Percentiles rank a stretch among this genome's conserved stretches.
These are phyloP conservation scores for Fimicolochytrium jonesii DNA, from an alignment of 192 early-diverging fungal genomes.

Conservation along the genomic window DNA sequence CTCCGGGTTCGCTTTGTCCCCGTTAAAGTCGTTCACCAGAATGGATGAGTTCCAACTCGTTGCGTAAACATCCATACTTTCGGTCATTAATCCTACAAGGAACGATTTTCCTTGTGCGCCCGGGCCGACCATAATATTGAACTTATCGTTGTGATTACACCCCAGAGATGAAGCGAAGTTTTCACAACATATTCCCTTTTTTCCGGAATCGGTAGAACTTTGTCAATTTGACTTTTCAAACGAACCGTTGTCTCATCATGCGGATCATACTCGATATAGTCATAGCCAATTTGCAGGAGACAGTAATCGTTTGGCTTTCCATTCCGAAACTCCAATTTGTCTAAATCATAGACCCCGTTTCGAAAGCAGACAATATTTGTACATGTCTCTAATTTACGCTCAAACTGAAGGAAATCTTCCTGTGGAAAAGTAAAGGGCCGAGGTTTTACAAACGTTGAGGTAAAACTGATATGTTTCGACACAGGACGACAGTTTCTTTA, in stretches of 20 bases:
- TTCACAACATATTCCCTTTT: not conserved
- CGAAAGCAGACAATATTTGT: not conserved
- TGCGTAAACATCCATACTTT: not conserved
- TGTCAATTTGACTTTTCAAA: too few species aligned
- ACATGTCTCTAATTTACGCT: not conserved
- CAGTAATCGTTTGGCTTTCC: not conserved
- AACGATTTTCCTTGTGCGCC: conserved; percentile 8
- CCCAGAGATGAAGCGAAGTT: not conserved
- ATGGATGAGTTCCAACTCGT: not conserved
- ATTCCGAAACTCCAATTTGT: not conserved
- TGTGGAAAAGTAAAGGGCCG: not conserved
- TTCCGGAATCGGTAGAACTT: not conserved
- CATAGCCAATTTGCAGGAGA: not conserved
- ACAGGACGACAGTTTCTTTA: not conserved
- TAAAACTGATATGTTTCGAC: not conserved
- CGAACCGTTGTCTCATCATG: too few species aligned
- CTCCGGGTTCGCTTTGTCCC: not conserved
- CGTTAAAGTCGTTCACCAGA: not conserved
- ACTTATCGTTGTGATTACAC: not conserved
- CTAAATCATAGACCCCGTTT: conserved; percentile 1
- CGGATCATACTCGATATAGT: not conserved
- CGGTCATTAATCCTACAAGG: not conserved
- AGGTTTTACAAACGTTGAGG: not conserved
- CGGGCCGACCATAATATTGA: not conserved
- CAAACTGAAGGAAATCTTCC: conserved; percentile 1